These are phyloP conservation scores for Piper longum DNA, from an alignment of 164 flowering plant species.

Conservation along the genomic window DNA sequence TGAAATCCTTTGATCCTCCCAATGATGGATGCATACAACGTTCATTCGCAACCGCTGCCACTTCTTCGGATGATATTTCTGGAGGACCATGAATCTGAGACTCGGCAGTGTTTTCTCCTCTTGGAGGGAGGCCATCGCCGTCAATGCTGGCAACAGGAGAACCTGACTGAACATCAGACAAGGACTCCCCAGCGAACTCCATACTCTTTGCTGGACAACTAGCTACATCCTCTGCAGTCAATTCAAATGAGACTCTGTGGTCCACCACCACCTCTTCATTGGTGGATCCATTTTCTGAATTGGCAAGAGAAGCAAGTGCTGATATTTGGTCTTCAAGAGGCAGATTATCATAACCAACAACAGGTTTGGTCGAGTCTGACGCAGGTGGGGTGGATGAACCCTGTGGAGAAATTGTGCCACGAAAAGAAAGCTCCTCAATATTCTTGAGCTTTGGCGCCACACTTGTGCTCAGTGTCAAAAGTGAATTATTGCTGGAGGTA, in stretches of 20 bases:
- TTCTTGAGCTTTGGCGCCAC: conserved; percentile 59
- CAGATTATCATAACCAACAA: conserved; percentile 18
- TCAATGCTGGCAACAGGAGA: conserved; percentile 3
- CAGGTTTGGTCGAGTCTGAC: conserved; percentile 30
- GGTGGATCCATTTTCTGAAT: conserved; percentile 29
- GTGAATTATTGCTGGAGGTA: conserved; percentile 20
- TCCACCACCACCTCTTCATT: conserved; percentile 19
- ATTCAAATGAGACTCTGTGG: conserved; percentile 74
- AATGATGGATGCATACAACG: conserved; percentile 10
- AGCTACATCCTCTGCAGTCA: conserved; percentile 44
- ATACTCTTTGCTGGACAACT: conserved; percentile 39
- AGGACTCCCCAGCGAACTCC: conserved; percentile 9
- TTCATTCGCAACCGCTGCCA: conserved; percentile 6
- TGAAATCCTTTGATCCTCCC: conserved; percentile 69
- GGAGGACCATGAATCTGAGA: conserved; percentile 10
- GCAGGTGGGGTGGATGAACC: conserved; percentile 29
- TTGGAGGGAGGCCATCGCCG: conserved; percentile 12
- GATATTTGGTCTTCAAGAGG: conserved; percentile 34
- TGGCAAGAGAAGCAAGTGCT: conserved; percentile 42
- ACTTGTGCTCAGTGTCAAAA: conserved; percentile 35
- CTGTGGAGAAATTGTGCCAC: conserved; percentile 48
- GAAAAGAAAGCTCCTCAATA: conserved; percentile 35
- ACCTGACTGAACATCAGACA: conserved; percentile 15
- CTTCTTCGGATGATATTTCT: conserved; percentile 10
- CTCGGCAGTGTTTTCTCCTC: conserved; percentile 11